Evolutionary conservation across 2,329 filamentous ascomycete species (phyloP).

Genomic region (Colletotrichum shisoi): DNA sequence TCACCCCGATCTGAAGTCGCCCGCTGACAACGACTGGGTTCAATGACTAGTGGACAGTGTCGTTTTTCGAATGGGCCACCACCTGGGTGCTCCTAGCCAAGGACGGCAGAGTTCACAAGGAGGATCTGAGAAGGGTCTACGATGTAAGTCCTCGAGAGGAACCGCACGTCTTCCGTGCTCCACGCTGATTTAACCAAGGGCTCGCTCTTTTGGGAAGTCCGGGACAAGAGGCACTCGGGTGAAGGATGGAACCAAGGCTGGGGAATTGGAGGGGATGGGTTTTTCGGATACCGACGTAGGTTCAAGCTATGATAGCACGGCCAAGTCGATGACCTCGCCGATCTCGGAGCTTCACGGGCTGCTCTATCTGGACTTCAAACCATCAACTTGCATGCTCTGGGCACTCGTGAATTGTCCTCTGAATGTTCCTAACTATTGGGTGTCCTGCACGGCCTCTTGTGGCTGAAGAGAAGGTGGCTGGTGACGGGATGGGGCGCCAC

Average conservation of each 20-base stretch:
- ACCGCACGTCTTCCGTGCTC: constrained; percentile 38
- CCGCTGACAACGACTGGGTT: not conserved
- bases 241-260: constrained; percentile 30
- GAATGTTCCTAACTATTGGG: too few species aligned
- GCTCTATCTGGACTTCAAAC: too few species aligned
- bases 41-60: constrained; percentile 39
- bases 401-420: too few species aligned
- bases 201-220: constrained; percentile 40
- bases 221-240: constrained; percentile 12
- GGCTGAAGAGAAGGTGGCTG: too few species aligned
- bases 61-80: constrained; percentile 51
- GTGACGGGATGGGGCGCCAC: too few species aligned
- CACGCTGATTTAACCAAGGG: constrained; percentile 51
- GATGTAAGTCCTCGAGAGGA: constrained; percentile 54
- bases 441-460: too few species aligned
- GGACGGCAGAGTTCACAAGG: constrained; percentile 63
- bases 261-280: constrained; percentile 23
- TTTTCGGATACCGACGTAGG: constrained; percentile 1
- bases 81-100: constrained; percentile 62
- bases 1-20: fast-evolving
- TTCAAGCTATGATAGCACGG: not conserved
- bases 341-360: too few species aligned
- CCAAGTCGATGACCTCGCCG: too few species aligned
- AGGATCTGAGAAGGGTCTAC: constrained; percentile 62
- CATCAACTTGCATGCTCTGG: too few species aligned